Evolutionary conservation across 1,284 basidiomycete genomes (phyloP), one percentile per base, ranked within the genome.

Genomic region (Cutaneotrichosporon spelunceum): DNA sequence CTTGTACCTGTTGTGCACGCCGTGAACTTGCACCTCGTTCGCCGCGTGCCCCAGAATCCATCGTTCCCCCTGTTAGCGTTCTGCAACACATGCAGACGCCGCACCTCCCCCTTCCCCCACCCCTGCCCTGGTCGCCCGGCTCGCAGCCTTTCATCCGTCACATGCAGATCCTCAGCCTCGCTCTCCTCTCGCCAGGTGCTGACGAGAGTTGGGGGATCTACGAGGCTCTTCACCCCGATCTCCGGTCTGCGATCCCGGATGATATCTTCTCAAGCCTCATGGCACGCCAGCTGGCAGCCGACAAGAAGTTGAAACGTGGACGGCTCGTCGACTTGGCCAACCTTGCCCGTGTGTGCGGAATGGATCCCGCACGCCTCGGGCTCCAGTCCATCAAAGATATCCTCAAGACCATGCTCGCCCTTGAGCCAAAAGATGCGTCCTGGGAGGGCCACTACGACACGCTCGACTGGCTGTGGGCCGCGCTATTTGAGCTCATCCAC

Each of bases 81-180:
- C 56, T 64, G 45, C 59, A 66, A 55, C 56, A 49, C 55, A 65
- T 62, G 66, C 59, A 53, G 30, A 68, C 58, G 53, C 69, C 71
- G 6, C 66, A 72, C 55, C 64, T 76, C 2, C 75, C 74, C 21
- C 64, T 76, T 8, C 76, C 76, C 4, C 74, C 76, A 8, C 57
- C 68, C 4, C 60, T 77, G 24, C 76, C 76, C 6, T 77, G 73
- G 62, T 75, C 76, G 13, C 74, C 76, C 7, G 68, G 68, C 34
- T 77, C 76, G 11, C 62, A 67, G 36, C 74, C 72, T 4, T 77
- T 77, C 60, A 58, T 69, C 52, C 63, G 76, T 21, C 76, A 77
- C 60, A 62, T 75, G 29, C 69, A 75, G 45, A 66, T 70, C 16
- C 68, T 77, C 26, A 67, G 69, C 1, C 64, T 71, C 11, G 66